A percentile compares a stretch with the other conserved stretches of the same genome.
phyloP scores from a whole-genome alignment of 495 filamentous ascomycete genomes.

The Daldinia bambusicola region DNA sequence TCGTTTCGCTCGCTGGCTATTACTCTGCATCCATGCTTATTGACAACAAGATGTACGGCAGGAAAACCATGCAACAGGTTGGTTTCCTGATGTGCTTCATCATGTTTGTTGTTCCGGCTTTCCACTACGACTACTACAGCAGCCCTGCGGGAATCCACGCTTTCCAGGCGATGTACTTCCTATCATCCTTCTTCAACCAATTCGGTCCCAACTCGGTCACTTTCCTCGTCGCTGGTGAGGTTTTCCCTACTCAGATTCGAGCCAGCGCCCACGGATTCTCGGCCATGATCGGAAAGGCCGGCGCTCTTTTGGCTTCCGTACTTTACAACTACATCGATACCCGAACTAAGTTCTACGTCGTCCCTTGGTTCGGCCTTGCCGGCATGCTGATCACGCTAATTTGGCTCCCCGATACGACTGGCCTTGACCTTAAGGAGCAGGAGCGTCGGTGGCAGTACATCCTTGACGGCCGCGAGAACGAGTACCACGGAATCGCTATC shows the following conservation, averaged over 20 bases:
- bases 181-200: conserved; percentile 95
- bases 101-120: conserved; percentile 85
- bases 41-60: conserved; percentile 91
- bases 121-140: conserved; percentile 83
- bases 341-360: conserved; percentile 82
- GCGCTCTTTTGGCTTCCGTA: conserved; percentile 83
- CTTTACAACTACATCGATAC: conserved; percentile 89
- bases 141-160: conserved; percentile 69
- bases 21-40: conserved; percentile 81
- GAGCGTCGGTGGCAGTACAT: conserved; percentile 88
- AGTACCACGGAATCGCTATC: conserved; percentile 90
- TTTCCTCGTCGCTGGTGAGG: conserved; percentile 91
- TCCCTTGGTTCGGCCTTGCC: conserved; percentile 89
- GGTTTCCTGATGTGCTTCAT: conserved; percentile 89
- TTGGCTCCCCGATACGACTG: conserved; percentile 92
- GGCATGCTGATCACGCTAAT: conserved; percentile 80
- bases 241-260: conserved; percentile 88
- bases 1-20: conserved; percentile 84
- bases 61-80: conserved; percentile 90
- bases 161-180: conserved; percentile 95
- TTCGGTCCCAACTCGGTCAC: conserved; percentile 93
- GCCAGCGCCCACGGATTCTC: conserved; percentile 91
- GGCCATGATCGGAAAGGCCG: conserved; percentile 83
- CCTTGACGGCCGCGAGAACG: conserved; percentile 73
- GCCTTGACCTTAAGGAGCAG: conserved; percentile 92